Evolutionary conservation across 495 filamentous ascomycete genomes (phyloP).

Genomic region (Xanthoparmelia taractica): DNA sequence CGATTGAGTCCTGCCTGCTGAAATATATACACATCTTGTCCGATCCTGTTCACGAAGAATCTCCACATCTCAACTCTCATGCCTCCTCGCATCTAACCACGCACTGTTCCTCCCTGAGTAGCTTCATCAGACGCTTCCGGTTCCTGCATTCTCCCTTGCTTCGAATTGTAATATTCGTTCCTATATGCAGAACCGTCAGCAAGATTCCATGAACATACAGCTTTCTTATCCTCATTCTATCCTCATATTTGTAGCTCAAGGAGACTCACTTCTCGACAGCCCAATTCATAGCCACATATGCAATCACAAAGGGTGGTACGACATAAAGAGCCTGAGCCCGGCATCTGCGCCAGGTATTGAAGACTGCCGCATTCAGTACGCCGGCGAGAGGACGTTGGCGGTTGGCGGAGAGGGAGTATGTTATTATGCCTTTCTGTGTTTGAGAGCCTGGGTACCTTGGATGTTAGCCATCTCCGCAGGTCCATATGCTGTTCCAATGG

Average conservation of each 20-base stretch:
- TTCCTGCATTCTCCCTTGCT: constrained; percentile 64
- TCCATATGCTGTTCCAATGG: not conserved
- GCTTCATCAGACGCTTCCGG: constrained; percentile 40
- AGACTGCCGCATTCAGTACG: constrained; percentile 53
- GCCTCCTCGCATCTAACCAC: constrained; percentile 10
- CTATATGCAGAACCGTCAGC: constrained; percentile 35
- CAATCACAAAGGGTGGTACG: constrained; percentile 64
- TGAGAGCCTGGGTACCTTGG: constrained; percentile 32
- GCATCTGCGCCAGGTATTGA: constrained; percentile 54
- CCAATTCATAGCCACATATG: constrained; percentile 78
- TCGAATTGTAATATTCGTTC: constrained; percentile 89
- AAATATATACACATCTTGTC: constrained; percentile 7
- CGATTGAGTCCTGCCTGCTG: not conserved
- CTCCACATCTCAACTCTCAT: not conserved
- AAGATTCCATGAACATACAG: constrained; percentile 6
- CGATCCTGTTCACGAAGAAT: not conserved
- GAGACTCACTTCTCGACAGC: constrained; percentile 66
- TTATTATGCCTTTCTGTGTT: constrained; percentile 56
- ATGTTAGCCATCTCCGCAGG: constrained; percentile 4
- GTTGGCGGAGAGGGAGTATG: constrained; percentile 56
- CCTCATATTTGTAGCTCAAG: not conserved
- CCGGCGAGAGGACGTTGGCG: constrained; percentile 59
- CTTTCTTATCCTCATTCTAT: not conserved
- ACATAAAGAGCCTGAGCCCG: constrained; percentile 70
- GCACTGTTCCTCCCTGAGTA: constrained; percentile 23